These are phyloP conservation scores for Penicillium sp. DNA, from an alignment of 2,329 filamentous ascomycete genomes.

Conservation along the genomic window DNA sequence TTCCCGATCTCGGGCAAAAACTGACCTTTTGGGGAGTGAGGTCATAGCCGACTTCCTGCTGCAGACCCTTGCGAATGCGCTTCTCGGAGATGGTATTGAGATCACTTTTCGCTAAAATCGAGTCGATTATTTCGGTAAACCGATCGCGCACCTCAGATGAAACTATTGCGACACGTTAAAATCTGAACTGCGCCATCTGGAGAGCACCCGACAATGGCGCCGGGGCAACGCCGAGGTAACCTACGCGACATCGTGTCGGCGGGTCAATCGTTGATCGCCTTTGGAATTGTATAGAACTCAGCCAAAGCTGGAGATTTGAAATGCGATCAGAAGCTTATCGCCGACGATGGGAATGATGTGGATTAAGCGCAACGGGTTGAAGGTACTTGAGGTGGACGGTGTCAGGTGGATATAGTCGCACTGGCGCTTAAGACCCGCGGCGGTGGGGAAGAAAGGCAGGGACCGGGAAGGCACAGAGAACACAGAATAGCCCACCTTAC, in stretches of 20 bases:
- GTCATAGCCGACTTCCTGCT: conserved; percentile 62
- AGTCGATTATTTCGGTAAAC: conserved; percentile 63
- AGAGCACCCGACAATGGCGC: conserved; percentile 18
- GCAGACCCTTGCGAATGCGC: conserved; percentile 63
- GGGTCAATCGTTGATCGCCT: conserved; percentile 4
- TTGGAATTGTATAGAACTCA: background rate
- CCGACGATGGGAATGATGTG: conserved; percentile 10
- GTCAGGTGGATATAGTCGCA: conserved; percentile 30
- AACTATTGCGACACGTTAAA: conserved; percentile 39
- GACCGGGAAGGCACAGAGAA: conserved; percentile 12
- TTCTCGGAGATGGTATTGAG: conserved; percentile 66
- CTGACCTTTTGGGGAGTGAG: conserved; percentile 63
- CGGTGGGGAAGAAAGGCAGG: conserved; percentile 23
- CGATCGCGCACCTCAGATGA: conserved; percentile 50
- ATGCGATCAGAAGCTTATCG: background rate
- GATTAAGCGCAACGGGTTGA: conserved; percentile 10
- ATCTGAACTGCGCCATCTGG: conserved; percentile 21
- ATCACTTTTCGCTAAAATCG: conserved; percentile 61
- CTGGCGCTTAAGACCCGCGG: conserved; percentile 43
- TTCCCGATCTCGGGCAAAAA: conserved; percentile 1
- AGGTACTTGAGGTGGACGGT: conserved; percentile 10
- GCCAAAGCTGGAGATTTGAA: background rate
- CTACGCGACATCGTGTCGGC: conserved; percentile 40
- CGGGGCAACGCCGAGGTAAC: conserved; percentile 26
- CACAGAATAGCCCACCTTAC: conserved; percentile 5